phyloP scores from a whole-genome alignment of 257 asterid species.

The Capsicum pubescens region DNA sequence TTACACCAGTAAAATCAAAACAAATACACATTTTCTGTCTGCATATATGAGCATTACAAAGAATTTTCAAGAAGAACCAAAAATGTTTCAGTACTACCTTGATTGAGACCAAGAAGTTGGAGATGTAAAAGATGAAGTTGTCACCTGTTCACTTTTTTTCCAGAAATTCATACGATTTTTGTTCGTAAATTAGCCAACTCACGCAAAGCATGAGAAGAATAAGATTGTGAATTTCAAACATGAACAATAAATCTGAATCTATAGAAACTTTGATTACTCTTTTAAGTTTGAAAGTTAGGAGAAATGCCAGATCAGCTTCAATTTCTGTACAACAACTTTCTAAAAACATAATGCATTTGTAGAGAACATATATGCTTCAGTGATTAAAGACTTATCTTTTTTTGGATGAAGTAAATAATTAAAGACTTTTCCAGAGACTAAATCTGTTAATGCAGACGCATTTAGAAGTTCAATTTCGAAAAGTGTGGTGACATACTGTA shows the following conservation, averaged over 20 bases:
- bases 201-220: background rate
- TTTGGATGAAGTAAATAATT: too few species aligned
- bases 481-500: conserved; percentile 57
- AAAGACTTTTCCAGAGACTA: background rate
- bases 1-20: background rate
- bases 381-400: background rate
- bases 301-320: background rate
- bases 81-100: background rate
- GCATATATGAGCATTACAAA: background rate
- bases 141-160: background rate
- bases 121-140: background rate
- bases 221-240: background rate
- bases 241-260: background rate
- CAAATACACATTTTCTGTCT: conserved; percentile 5
- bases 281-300: conserved; percentile 17
- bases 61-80: background rate
- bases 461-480: background rate
- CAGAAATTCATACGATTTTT: conserved; percentile 9
- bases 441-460: background rate
- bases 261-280: conserved; percentile 19
- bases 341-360: background rate
- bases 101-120: background rate
- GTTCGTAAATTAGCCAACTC: conserved; percentile 3
- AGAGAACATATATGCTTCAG: background rate
- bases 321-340: background rate